A percentile compares a stretch with the other conserved stretches of the same genome.
phyloP scores from a whole-genome alignment of 257 asterid genomes.

The Solanum lignicaule region DNA sequence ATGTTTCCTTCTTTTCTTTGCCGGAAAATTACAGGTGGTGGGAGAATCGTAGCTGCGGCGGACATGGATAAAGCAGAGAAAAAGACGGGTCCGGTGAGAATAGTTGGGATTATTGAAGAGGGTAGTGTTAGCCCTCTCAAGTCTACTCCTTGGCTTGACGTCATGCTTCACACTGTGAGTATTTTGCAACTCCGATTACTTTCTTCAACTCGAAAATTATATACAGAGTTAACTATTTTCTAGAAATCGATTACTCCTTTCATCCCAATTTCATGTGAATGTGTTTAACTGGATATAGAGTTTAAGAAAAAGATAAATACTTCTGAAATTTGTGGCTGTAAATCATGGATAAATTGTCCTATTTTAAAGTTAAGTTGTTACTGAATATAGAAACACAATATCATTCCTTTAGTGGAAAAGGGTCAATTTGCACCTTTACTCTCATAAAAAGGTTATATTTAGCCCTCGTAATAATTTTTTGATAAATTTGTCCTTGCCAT shows the following conservation, averaged over 20 bases:
- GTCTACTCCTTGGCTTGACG: constrained; percentile 80
- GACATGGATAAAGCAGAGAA: constrained; percentile 9
- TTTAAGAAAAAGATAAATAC: neutral
- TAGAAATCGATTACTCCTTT: too few relatives aligned
- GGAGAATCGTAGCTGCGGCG: constrained; percentile 5
- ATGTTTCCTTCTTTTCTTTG: neutral
- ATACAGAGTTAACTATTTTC: too few relatives aligned
- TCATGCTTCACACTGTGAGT: constrained; percentile 79
- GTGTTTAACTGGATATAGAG: neutral
- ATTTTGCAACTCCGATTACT: neutral
- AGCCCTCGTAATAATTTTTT: too few relatives aligned
- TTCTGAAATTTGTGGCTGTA: too few relatives aligned
- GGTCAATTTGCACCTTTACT: too few relatives aligned
- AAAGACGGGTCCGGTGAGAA: constrained; percentile 38
- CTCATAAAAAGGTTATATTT: too few relatives aligned
- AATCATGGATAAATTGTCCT: too few relatives aligned
- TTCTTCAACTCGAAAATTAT: too few relatives aligned
- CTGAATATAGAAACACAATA: too few relatives aligned
- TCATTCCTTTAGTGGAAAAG: too few relatives aligned
- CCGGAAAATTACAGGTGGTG: neutral
- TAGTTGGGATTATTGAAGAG: constrained; percentile 74
- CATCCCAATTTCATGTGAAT: neutral
- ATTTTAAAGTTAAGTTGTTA: neutral
- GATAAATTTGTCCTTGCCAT: too few relatives aligned
- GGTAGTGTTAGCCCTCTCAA: constrained; percentile 75